Percentiles rank a stretch among this genome's conserved stretches.
These are phyloP conservation scores for Hortiboletus flavorubellus DNA, from an alignment of 768 basidiomycete species.

Conservation along the genomic window DNA sequence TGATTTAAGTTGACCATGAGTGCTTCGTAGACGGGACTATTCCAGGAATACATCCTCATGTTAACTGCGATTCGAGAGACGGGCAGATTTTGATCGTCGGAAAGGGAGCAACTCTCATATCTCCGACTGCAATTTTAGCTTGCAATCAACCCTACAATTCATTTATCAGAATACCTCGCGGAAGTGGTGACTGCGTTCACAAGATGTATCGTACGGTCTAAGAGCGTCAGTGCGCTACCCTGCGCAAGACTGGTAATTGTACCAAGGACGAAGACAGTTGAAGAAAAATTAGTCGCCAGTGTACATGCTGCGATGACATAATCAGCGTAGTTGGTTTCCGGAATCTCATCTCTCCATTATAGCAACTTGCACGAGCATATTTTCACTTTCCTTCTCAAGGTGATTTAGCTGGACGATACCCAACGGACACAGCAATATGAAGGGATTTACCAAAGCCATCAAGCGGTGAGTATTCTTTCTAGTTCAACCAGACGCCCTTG, in stretches of 20 bases:
- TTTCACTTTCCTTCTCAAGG: neutral
- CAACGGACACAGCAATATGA: constrained; percentile 49
- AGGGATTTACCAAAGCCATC: constrained; percentile 77
- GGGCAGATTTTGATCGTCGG: neutral
- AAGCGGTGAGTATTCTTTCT: constrained; percentile 50
- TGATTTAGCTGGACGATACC: neutral
- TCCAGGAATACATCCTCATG: neutral
- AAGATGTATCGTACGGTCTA: neutral
- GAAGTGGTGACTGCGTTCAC: neutral
- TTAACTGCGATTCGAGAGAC: neutral
- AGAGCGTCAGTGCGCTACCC: neutral
- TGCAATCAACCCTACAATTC: neutral
- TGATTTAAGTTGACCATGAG: neutral
- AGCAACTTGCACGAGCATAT: neutral
- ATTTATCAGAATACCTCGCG: neutral
- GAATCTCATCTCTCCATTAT: neutral
- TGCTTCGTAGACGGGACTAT: neutral
- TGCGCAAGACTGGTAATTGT: neutral
- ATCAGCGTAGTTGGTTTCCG: constrained; percentile 2
- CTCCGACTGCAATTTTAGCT: neutral
- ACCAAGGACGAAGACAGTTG: neutral
- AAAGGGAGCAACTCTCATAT: neutral
- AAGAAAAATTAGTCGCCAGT: neutral
- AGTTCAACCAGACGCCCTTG: neutral
- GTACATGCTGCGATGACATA: constrained; percentile 17